Evolutionary conservation across 306 rosid genomes (phyloP).

Genomic region (Arachis stenosperma): DNA sequence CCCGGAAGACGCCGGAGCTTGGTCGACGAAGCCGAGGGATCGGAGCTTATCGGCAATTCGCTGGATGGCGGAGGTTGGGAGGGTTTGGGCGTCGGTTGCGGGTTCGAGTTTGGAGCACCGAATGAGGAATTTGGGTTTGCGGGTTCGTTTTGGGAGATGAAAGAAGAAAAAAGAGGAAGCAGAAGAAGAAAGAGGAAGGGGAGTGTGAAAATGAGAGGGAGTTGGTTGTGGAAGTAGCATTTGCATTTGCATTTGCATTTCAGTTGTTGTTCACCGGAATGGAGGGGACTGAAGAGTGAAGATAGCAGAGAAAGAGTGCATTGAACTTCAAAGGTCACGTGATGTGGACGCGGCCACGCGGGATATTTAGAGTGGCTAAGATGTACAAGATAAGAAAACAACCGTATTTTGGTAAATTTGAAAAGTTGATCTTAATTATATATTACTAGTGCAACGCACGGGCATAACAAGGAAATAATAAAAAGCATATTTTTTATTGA

Average conservation of each 20-base stretch:
- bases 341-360: no score
- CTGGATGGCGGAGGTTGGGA: conserved; percentile 76
- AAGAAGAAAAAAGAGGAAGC: conserved; percentile 45
- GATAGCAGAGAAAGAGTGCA: neutral
- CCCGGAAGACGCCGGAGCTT: neutral
- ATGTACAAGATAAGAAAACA: no score
- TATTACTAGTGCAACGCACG: no score
- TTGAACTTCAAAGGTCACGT: no score
- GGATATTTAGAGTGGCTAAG: no score
- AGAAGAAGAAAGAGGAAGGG: conserved; percentile 10
- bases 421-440: no score
- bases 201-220: conserved; percentile 39
- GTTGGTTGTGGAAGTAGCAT: conserved; percentile 60
- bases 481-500: no score
- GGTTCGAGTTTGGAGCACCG: conserved; percentile 47
- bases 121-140: conserved; percentile 46
- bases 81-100: conserved; percentile 44
- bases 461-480: no score
- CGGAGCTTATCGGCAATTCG: conserved; percentile 93
- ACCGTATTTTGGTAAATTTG: no score
- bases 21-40: conserved; percentile 73
- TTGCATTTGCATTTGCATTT: conserved; percentile 10
- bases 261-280: neutral
- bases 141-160: conserved; percentile 44
- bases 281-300: neutral